phyloP scores from a whole-genome alignment of 2,329 filamentous ascomycete species.

The Fusarium sp. region DNA sequence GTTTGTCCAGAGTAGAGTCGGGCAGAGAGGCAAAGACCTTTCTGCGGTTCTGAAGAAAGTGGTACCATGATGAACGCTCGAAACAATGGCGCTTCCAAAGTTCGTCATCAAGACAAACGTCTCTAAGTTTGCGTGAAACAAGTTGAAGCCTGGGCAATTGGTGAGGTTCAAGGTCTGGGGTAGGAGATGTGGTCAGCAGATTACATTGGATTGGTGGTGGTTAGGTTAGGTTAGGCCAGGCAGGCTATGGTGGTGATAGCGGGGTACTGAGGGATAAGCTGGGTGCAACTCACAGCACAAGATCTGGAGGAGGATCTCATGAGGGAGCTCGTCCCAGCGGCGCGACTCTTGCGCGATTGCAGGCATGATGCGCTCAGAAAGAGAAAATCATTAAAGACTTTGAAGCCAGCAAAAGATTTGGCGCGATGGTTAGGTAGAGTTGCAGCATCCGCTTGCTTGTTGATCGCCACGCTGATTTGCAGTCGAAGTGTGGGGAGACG shows the following conservation, averaged over 20 bases:
- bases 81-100: constrained; percentile 86
- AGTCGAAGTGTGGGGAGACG: constrained; percentile 16
- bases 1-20: constrained; percentile 25
- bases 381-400: background rate
- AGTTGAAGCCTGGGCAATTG: constrained; percentile 75
- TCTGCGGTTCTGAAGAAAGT: constrained; percentile 66
- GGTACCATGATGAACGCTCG: constrained; percentile 76
- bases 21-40: constrained; percentile 52
- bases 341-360: constrained; percentile 37
- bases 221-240: background rate
- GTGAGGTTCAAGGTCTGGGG: constrained; percentile 56
- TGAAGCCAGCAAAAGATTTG: background rate
- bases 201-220: background rate
- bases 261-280: constrained; percentile 44
- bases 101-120: constrained; percentile 79
- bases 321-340: constrained; percentile 68
- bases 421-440: constrained; percentile 4
- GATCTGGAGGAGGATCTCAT: constrained; percentile 76
- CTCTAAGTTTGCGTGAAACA: constrained; percentile 76
- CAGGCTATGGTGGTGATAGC: constrained; percentile 20
- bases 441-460: background rate
- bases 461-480: constrained; percentile 23
- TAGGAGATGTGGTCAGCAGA: constrained; percentile 39
- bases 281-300: constrained; percentile 67
- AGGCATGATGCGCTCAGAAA: constrained; percentile 48